These are phyloP conservation scores for Pichia sp. DNA, from an alignment of 1,139 yeast species.

Conservation along the genomic window DNA sequence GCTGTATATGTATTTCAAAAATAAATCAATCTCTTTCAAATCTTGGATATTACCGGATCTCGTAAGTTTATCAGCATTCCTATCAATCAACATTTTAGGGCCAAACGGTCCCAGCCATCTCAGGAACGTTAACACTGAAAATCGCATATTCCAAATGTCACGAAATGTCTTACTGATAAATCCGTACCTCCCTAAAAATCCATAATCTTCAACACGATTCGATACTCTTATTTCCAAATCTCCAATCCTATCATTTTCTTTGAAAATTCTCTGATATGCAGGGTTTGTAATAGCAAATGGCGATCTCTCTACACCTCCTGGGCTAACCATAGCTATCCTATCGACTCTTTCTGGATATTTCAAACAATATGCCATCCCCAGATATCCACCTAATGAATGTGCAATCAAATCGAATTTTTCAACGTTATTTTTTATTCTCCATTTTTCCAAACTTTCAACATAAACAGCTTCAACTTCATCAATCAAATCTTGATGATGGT, in stretches of 20 bases:
- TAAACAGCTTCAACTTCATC: conserved; percentile 64
- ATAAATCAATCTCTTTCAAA: conserved; percentile 36
- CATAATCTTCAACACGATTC: conserved; percentile 24
- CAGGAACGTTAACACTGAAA: conserved; percentile 39
- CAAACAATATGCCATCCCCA: conserved; percentile 70
- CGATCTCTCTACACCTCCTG: conserved; percentile 82
- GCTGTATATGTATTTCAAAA: conserved; percentile 34
- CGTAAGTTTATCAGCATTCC: conserved; percentile 38
- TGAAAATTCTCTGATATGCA: conserved; percentile 9
- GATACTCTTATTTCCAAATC: conserved; percentile 18
- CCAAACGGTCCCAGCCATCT: conserved; percentile 48
- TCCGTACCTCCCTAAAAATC: conserved; percentile 41
- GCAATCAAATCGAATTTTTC: conserved; percentile 68
- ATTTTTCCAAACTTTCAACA: conserved; percentile 71
- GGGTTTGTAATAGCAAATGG: conserved; percentile 53
- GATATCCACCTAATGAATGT: conserved; percentile 90
- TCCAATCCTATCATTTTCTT: conserved; percentile 2
- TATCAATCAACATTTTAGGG: conserved; percentile 35
- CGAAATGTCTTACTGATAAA: conserved; percentile 30
- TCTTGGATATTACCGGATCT: conserved; percentile 37
- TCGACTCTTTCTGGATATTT: conserved; percentile 64
- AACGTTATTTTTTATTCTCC: conserved; percentile 59
- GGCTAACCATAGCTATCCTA: conserved; percentile 69
- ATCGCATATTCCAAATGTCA: conserved; percentile 37
- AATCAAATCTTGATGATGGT: conserved; percentile 39